These are phyloP conservation scores for Prototheca wickerhamii DNA, from an alignment of 163 green algal species.

Conservation along the genomic window DNA sequence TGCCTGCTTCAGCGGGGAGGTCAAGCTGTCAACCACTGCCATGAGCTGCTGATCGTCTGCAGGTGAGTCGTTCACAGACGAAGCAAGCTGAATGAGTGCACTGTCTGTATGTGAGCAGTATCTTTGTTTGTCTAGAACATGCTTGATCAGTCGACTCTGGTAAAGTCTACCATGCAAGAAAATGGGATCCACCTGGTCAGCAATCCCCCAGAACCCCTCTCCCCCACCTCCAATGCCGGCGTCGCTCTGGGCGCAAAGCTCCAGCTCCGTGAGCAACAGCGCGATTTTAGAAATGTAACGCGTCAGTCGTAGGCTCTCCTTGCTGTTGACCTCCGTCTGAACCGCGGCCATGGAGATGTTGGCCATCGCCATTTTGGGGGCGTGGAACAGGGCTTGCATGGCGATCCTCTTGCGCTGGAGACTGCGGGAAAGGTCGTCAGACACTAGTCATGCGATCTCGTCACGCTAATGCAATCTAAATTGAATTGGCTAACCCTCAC, in stretches of 20 bases:
- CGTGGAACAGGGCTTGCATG: constrained; percentile 15
- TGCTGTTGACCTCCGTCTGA: neutral
- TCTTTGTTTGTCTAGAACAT: too few relatives aligned
- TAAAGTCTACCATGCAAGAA: too few relatives aligned
- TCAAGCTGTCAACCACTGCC: constrained; percentile 4
- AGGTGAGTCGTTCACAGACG: too few relatives aligned
- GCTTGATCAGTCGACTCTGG: too few relatives aligned
- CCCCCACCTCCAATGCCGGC: constrained; percentile 2
- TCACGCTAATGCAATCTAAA: too few relatives aligned
- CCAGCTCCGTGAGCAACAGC: constrained; percentile 12
- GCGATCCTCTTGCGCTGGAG: too few relatives aligned
- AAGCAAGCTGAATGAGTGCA: too few relatives aligned
- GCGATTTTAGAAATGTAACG: constrained; percentile 12
- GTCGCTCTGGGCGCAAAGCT: constrained; percentile 5
- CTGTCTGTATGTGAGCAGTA: too few relatives aligned
- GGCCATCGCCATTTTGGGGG: neutral
- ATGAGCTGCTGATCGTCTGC: constrained; percentile 16
- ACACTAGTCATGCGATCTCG: too few relatives aligned
- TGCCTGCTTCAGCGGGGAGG: constrained; percentile 7
- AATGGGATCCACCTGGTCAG: too few relatives aligned
- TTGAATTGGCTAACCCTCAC: too few relatives aligned
- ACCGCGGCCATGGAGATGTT: neutral
- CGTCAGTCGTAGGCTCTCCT: constrained; percentile 8
- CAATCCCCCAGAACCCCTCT: neutral
- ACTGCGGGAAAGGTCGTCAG: too few relatives aligned